Base-by-base conservation (phyloP, 257 asterid genomes). In the Solanum neorickii region DNA sequence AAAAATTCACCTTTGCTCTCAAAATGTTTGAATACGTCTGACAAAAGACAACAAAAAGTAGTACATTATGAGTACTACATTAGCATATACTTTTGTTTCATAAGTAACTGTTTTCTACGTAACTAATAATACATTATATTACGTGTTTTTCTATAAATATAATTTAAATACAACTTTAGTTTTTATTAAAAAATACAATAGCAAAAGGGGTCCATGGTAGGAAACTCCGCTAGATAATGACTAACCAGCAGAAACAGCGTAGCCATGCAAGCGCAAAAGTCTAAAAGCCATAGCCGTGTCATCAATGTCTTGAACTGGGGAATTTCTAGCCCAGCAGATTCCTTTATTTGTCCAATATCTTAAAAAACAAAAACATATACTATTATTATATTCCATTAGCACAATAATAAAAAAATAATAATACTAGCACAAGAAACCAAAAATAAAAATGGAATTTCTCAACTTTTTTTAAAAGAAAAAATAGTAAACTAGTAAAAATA, bases 281-380 rank as follows among this genome's bases (percentile, higher is more conserved):
- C 99, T 92, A 82, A 97, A 97, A n/a, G 92, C 99, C 98, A 97
- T 95, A 3, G 99, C 94, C 1, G 99, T 97, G 92, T 97, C 99
- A 74, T 97, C 99, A 20, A 97, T 92, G 85, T 97, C 99, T 39
- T 91, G 89, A 80, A 97, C 94, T 7, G 78, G 86, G 12, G 98
- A 91, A 80, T 95, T 92, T 89, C 98, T 93, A 7, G 99, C 99
- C 98, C 99, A 95, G 62, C 98, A 93, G 9, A 97, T 94, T 14
- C 99, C 99, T 88, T 92, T 86, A 7, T 91, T 88, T 4, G 96
- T 95, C 99, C 99, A 97, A 82, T 93, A 85, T 77, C 99, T 96
- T 90, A 46, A 56, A 41, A 41, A 47, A 15, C 12, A 27, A 62
- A 78, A 29, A 15, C 10, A 80, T 18, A 16, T 47, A 56, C n/a